Evolutionary conservation across 495 filamentous ascomycete species (phyloP).

Genomic region (Trichoderma erinaceum): DNA sequence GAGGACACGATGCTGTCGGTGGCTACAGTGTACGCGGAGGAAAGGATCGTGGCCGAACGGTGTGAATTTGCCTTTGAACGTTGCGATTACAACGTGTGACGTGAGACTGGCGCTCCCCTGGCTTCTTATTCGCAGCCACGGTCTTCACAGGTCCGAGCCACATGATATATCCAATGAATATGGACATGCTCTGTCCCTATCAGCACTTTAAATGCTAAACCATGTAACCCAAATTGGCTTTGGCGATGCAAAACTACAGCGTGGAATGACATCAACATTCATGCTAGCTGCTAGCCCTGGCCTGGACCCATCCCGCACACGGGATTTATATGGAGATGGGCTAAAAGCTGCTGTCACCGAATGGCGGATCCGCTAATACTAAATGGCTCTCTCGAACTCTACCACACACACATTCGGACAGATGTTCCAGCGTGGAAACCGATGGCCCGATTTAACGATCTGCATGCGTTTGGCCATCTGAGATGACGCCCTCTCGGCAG

Average conservation of each 20-base stretch:
- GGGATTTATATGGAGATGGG: background rate
- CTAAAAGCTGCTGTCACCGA: background rate
- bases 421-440: too few species aligned
- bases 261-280: background rate
- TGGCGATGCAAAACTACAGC: background rate
- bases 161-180: background rate
- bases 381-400: too few species aligned
- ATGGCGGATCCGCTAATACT: too few species aligned
- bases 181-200: background rate
- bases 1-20: background rate
- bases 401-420: too few species aligned
- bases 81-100: background rate
- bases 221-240: too few species aligned
- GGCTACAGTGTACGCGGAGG: background rate
- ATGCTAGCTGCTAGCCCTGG: background rate
- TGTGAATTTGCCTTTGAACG: background rate
- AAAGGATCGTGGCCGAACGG: background rate
- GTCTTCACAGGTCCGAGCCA: conserved; percentile 9
- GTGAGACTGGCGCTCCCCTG: background rate
- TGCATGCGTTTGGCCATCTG: too few species aligned
- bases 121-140: background rate
- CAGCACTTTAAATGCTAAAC: background rate
- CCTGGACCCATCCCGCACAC: background rate
- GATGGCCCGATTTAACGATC: too few species aligned
- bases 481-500: too few species aligned